These are phyloP conservation scores for Cymbopogon citratus DNA, from an alignment of 176 grass and related monocot genomes.

Conservation along the genomic window DNA sequence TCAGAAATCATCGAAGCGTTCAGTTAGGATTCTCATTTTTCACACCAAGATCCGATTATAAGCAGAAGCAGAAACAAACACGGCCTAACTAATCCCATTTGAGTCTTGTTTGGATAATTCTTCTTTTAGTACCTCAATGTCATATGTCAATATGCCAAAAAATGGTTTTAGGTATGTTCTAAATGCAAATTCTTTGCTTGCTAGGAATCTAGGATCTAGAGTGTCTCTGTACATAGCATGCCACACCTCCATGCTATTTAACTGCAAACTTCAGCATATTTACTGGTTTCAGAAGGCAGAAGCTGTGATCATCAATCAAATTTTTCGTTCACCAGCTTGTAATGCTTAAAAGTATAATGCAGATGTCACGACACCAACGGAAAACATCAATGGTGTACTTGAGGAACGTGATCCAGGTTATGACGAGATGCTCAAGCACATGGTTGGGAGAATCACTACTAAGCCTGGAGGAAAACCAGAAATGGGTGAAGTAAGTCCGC, in stretches of 20 bases:
- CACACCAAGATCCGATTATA: not conserved
- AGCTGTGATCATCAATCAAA: not conserved
- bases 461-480: constrained; percentile 79
- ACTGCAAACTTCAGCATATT: not conserved
- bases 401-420: constrained; percentile 85
- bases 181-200: not conserved
- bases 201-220: not conserved
- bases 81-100: not conserved
- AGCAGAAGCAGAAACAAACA: not conserved
- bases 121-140: not conserved
- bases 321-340: not conserved
- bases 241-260: not conserved
- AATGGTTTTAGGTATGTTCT: not conserved
- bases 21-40: not conserved
- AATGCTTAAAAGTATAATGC: constrained; percentile 19
- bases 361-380: constrained; percentile 34
- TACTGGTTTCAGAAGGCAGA: not conserved
- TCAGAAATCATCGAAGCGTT: not conserved
- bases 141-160: not conserved
- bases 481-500: constrained; percentile 82
- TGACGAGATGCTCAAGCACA: constrained; percentile 86
- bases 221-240: not conserved
- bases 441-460: constrained; percentile 85
- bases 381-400: constrained; percentile 39
- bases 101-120: not conserved